phyloP scores from a whole-genome alignment of 768 basidiomycete genomes.

The Agaricus blazei region DNA sequence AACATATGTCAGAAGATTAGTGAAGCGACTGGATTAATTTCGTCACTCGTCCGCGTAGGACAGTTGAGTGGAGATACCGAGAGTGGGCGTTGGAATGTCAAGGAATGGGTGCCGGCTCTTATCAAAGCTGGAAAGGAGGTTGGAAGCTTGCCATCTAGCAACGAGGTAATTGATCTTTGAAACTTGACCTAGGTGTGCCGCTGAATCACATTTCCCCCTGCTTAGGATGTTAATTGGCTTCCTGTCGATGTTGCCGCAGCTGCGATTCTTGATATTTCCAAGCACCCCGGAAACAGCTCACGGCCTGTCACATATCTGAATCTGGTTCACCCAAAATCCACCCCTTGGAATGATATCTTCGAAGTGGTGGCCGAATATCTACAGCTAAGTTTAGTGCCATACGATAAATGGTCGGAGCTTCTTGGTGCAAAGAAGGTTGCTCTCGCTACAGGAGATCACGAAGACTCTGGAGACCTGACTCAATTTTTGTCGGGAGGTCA shows the following conservation, averaged over 20 bases:
- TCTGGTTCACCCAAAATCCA: neutral
- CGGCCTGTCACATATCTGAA: neutral
- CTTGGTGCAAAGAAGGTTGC: neutral
- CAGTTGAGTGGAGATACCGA: conserved; percentile 34
- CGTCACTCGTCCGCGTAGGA: conserved; percentile 32
- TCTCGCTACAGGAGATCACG: neutral
- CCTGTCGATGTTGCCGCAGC: neutral
- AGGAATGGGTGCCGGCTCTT: conserved; percentile 36
- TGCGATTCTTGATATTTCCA: neutral
- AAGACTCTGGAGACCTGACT: neutral
- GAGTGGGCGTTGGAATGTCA: conserved; percentile 36
- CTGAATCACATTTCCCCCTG: too few relatives aligned
- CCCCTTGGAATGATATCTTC: neutral
- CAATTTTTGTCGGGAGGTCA: neutral
- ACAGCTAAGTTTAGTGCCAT: neutral
- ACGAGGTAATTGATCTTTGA: neutral
- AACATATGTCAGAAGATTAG: neutral
- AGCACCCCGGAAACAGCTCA: neutral
- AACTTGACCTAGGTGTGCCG: too few relatives aligned
- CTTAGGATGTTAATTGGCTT: neutral
- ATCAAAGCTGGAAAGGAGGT: neutral
- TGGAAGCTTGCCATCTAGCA: neutral
- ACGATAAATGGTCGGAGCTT: neutral
- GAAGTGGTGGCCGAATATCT: neutral
- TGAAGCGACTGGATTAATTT: neutral